phyloP scores from a whole-genome alignment of 306 rosid genomes.

The Citrullus mucosospermus region DNA sequence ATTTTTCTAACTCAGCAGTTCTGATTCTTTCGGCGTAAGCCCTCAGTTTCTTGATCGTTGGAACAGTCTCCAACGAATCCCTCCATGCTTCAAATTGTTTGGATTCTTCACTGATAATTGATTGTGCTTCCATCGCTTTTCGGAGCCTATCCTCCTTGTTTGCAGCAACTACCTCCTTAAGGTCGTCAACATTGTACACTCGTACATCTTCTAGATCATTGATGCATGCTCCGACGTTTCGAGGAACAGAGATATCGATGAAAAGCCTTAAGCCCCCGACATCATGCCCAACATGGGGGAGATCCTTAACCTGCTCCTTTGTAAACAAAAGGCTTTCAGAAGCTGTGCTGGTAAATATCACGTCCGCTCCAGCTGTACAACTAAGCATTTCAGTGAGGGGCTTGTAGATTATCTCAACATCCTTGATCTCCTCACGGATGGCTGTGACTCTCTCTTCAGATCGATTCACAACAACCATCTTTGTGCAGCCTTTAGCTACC shows the following conservation, averaged over 20 bases:
- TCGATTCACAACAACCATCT: constrained; percentile 85
- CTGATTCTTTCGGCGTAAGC: constrained; percentile 96
- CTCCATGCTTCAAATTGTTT: constrained; percentile 97
- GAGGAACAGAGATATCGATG: constrained; percentile 85
- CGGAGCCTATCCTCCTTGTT: constrained; percentile 86
- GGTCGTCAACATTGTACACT: constrained; percentile 89
- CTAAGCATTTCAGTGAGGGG: constrained; percentile 76
- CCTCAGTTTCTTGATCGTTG: constrained; percentile 90
- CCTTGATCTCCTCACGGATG: constrained; percentile 56
- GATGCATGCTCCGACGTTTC: constrained; percentile 85
- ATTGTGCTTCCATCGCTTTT: constrained; percentile 95
- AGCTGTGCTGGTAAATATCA: constrained; percentile 84
- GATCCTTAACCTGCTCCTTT: constrained; percentile 56
- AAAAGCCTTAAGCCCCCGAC: constrained; percentile 65
- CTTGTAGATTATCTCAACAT: constrained; percentile 67
- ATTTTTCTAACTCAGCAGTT: constrained; percentile 82
- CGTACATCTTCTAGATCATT: constrained; percentile 42
- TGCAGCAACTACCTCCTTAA: constrained; percentile 97
- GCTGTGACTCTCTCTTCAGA: constrained; percentile 77
- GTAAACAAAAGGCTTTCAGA: constrained; percentile 77
- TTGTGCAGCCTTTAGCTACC: constrained; percentile 82
- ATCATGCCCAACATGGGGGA: constrained; percentile 53
- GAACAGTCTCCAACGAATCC: constrained; percentile 95
- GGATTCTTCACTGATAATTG: constrained; percentile 74
- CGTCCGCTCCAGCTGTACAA: constrained; percentile 70